phyloP scores from a whole-genome alignment of 306 rosid species.

The Cicer arietinum region DNA sequence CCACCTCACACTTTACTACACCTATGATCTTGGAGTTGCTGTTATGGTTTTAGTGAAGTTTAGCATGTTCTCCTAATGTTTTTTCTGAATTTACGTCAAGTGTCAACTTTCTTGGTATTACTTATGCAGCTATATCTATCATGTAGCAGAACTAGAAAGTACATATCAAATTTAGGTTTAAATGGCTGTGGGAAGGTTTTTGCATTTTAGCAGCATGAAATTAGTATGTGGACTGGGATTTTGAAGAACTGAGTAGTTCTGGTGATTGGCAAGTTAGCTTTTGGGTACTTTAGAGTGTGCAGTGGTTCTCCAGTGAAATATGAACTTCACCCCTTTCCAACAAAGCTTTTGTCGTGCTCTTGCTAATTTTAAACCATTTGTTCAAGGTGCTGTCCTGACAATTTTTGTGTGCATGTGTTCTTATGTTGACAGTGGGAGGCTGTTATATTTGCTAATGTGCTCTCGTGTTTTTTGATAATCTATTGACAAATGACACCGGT shows the following conservation, averaged over 20 bases:
- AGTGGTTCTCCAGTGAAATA: background rate
- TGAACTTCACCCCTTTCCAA: background rate
- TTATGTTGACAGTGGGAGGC: background rate
- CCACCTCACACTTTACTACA: background rate
- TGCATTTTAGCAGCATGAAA: background rate
- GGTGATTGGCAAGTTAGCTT: background rate
- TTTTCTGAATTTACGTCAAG: background rate
- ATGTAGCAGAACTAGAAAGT: background rate
- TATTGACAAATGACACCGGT: too few species aligned
- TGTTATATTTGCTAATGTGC: constrained; percentile 12
- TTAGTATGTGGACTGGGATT: background rate
- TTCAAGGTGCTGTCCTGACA: background rate
- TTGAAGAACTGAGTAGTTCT: background rate
- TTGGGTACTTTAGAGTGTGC: background rate
- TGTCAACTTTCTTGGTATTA: background rate
- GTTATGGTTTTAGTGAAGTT: background rate
- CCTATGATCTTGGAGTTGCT: background rate
- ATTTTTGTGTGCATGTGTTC: background rate
- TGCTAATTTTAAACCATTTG: background rate
- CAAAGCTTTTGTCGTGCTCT: constrained; percentile 13
- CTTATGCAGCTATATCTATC: background rate
- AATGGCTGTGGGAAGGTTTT: background rate
- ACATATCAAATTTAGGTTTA: background rate
- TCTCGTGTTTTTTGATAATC: background rate
- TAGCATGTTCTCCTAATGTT: background rate